These are phyloP conservation scores for Talaromyces ruber DNA, from an alignment of 495 filamentous ascomycete species.

Conservation along the genomic window DNA sequence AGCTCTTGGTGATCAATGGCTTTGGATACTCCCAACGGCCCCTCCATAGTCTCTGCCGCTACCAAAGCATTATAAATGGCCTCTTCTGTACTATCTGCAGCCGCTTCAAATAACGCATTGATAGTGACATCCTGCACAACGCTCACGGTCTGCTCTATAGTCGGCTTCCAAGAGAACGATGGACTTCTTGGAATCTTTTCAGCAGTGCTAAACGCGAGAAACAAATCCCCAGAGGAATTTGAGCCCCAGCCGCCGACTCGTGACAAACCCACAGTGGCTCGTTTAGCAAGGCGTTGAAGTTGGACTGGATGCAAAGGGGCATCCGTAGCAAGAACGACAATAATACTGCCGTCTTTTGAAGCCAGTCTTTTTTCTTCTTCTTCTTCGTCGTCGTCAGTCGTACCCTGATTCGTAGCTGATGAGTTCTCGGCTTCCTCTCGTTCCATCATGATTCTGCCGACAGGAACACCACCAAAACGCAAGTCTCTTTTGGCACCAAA, in stretches of 20 bases:
- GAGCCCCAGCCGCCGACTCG: slow-evolving; percentile 39
- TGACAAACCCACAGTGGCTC: slow-evolving; percentile 41
- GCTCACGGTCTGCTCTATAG: slow-evolving; percentile 20
- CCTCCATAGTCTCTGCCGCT: slow-evolving; percentile 39
- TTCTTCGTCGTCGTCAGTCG: no score
- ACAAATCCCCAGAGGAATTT: slow-evolving; percentile 44
- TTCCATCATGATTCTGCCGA: slow-evolving; percentile 33
- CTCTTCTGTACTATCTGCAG: slow-evolving; percentile 43
- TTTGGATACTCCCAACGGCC: slow-evolving; percentile 27
- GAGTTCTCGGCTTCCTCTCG: slow-evolving; percentile 18
- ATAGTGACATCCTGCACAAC: slow-evolving; percentile 40
- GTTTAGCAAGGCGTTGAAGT: slow-evolving; percentile 42
- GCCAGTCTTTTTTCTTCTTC: slow-evolving; percentile 19
- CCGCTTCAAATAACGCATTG: slow-evolving; percentile 40
- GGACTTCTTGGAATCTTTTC: slow-evolving; percentile 23
- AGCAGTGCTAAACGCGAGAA: slow-evolving; percentile 44
- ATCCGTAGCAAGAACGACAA: slow-evolving; percentile 43
- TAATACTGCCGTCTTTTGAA: slow-evolving; percentile 44
- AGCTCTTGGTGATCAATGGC: slow-evolving; percentile 37
- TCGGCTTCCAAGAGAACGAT: slow-evolving; percentile 22
- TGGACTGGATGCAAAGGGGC: slow-evolving; percentile 42
- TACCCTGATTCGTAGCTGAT: no score
- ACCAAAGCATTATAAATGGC: slow-evolving; percentile 44
- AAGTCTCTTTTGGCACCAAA: slow-evolving; percentile 37
- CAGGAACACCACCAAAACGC: slow-evolving; percentile 38